Conservation (phyloP, 2,329 filamentous ascomycete genomes). For the Aspergillus phoenicis region DNA sequence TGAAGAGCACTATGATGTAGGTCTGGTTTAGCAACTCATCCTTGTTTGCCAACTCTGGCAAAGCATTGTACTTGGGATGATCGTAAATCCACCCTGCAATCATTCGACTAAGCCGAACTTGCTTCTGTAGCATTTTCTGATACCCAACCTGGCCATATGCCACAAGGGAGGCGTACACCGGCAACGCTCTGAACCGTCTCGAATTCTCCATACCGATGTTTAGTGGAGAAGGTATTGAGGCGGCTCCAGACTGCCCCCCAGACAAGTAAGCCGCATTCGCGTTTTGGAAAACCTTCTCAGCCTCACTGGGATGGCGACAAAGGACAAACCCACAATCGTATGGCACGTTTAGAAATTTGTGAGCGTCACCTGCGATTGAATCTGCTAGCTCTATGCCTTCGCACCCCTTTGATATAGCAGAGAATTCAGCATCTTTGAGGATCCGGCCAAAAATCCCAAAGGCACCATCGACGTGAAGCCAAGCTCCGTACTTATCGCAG, state of each 20-base stretch:
- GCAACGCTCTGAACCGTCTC: constrained; percentile 84
- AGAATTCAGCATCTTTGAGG: constrained; percentile 63
- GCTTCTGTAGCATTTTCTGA: constrained; percentile 67
- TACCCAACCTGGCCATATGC: constrained; percentile 74
- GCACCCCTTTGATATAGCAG: constrained; percentile 51
- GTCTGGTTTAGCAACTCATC: constrained; percentile 55
- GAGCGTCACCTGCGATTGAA: constrained; percentile 82
- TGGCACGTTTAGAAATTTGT: constrained; percentile 93
- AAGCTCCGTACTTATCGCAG: constrained; percentile 73
- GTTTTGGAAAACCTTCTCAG: constrained; percentile 73
- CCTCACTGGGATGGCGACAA: constrained; percentile 62
- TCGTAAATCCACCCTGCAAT: constrained; percentile 66
- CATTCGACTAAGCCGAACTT: constrained; percentile 69
- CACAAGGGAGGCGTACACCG: constrained; percentile 77
- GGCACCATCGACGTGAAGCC: constrained; percentile 89
- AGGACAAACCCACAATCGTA: constrained; percentile 94
- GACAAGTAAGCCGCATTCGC: constrained; percentile 80
- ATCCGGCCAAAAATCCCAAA: constrained; percentile 81
- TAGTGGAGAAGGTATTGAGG: constrained; percentile 72
- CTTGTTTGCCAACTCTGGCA: constrained; percentile 53
- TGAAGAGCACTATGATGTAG: constrained; percentile 76
- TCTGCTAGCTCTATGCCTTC: constrained; percentile 78
- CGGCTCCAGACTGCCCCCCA: constrained; percentile 35
- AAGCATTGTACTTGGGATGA: constrained; percentile 65
- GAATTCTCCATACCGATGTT: constrained; percentile 92